Conservation (phyloP, 345 rosid genomes). For the Arabis alpina region DNA sequence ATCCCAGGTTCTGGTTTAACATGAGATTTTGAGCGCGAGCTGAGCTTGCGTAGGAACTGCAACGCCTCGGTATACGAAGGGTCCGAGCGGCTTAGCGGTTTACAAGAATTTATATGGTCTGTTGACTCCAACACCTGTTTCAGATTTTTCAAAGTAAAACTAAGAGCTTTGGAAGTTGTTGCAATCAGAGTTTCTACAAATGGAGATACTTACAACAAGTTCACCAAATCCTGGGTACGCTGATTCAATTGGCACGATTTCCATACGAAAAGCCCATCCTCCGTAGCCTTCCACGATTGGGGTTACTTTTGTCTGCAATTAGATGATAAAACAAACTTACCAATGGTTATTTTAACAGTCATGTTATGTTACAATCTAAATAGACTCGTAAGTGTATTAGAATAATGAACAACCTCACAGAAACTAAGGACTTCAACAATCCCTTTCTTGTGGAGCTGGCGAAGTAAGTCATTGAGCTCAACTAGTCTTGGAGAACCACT, state of each 20-base stretch:
- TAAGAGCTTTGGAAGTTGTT: not conserved
- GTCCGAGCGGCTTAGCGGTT: constrained; percentile 79
- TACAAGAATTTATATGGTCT: constrained; percentile 97
- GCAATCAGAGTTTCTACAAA: not conserved
- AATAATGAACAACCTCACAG: constrained; percentile 72
- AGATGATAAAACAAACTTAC: not conserved
- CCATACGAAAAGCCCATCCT: constrained; percentile 97
- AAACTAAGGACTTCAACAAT: constrained; percentile 86
- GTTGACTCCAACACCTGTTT: constrained; percentile 90
- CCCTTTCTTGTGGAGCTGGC: constrained; percentile 79
- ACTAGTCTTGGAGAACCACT: constrained; percentile 90
- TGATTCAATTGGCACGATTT: constrained; percentile 94
- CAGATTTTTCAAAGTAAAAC: constrained; percentile 13
- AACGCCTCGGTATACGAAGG: constrained; percentile 80
- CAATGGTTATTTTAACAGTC: not conserved
- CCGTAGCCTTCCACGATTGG: constrained; percentile 98
- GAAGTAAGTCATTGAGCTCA: constrained; percentile 84
- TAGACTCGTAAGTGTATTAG: constrained; percentile 9
- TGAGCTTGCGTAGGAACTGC: constrained; percentile 69
- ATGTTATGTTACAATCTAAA: constrained; percentile 3
- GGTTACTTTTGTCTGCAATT: constrained; percentile 87
- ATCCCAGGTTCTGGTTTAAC: constrained; percentile 27
- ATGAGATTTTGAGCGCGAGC: constrained; percentile 43
- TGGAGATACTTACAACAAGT: constrained; percentile 69
- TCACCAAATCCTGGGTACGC: constrained; percentile 99